Evolutionary conservation across 352 stramenopile genomes (phyloP).

Genomic region (Globisporangium cystogenes): DNA sequence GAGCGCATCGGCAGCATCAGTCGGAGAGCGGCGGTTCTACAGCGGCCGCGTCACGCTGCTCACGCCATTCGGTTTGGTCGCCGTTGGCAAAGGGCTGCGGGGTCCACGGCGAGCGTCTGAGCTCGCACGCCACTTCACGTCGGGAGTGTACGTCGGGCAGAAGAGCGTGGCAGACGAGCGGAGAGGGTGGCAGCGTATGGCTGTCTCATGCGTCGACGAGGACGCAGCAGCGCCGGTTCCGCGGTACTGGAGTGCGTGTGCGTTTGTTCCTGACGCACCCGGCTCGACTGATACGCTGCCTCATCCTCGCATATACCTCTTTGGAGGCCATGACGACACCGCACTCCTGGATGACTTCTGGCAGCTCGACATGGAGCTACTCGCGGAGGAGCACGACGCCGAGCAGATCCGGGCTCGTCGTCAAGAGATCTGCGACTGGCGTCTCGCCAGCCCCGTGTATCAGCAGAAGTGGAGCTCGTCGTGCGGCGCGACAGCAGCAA

Average conservation of each 20-base stretch:
- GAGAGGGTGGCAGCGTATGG: conserved; percentile 25
- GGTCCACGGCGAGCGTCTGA: conserved; percentile 9
- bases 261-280: conserved; percentile 22
- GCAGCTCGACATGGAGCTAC: conserved; percentile 33
- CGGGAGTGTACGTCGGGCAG: conserved; percentile 22
- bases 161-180: conserved; percentile 39
- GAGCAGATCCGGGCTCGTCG: conserved; percentile 16
- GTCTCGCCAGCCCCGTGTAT: conserved; percentile 29
- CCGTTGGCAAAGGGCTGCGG: conserved; percentile 25
- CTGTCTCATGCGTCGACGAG: conserved; percentile 4
- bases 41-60: conserved; percentile 30
- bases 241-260: conserved; percentile 40
- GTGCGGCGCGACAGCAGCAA: conserved; percentile 26
- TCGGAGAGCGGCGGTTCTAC: conserved; percentile 21
- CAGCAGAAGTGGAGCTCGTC: conserved; percentile 31
- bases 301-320: conserved; percentile 33
- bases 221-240: conserved; percentile 10
- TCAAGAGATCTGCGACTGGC: conserved; percentile 35
- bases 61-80: conserved; percentile 44
- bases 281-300: background rate
- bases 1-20: conserved; percentile 1
- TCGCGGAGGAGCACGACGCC: conserved; percentile 24
- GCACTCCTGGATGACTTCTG: conserved; percentile 52
- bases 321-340: conserved; percentile 70
- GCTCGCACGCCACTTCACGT: conserved; percentile 22